Base-by-base conservation (phyloP, 306 rosid species). In the Quercus aquifolioides region DNA sequence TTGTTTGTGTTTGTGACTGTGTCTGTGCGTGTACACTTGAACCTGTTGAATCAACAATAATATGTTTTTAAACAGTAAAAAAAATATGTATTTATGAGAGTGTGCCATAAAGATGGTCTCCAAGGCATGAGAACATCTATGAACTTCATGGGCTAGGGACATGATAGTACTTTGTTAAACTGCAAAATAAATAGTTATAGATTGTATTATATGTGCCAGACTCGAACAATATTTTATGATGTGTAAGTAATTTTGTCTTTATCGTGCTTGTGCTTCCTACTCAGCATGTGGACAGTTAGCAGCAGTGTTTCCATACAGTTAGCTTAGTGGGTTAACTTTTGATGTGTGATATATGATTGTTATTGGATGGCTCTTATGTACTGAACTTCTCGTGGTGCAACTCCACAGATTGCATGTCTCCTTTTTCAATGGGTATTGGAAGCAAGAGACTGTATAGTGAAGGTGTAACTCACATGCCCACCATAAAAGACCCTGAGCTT, bases 401-500 rank as follows among this genome's bases (percentile, higher is more conserved):
- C 28, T 78, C 75, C 10, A 19, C 89, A 93, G 97, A 87, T 35
- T 86, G 82, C 79, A 65, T 90, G 84, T 85, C 88, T 76, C 89
- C 87, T 69, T 75, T 88, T 76, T 81, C 90, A 4, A 71, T 28
- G 69, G 82, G 91, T 12, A 73, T 90, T 75, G 92, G 96, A 59
- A 84, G 86, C 65, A 46, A 60, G 74, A 80, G 93, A 73, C 88
- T 64, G 70, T 93, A 75, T 69, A 89, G 99, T 67, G 89, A 81
- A 75, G 92, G 83, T 46, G 84, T 88, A 62, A 75, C 75, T 14
- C 94, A 79, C 81, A 6, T 81, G 86, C 99, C 99, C 69, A 76
- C 75, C 60, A 85, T 96, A 30, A 81, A 77, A 21, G 98, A 93
- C 75, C 79, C 93, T 81, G 83, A 70, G 55, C 92, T 96, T 78